phyloP scores from a whole-genome alignment of 306 rosid species.

The Lathyrus oleraceus region DNA sequence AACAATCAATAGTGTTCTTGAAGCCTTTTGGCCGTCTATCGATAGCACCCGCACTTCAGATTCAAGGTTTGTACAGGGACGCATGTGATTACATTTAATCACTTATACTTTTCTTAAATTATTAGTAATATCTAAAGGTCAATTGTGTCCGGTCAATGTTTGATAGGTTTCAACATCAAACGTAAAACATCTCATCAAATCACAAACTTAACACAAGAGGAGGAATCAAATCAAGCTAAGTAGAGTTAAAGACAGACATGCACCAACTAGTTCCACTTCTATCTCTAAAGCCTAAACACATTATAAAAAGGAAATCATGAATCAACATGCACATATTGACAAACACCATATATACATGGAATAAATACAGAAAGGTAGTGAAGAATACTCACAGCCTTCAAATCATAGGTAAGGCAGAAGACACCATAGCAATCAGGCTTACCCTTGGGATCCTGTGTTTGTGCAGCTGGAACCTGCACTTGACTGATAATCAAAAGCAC shows the following conservation, averaged over 20 bases:
- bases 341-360: slow-evolving; percentile 23
- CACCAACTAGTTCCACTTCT: slow-evolving; percentile 3
- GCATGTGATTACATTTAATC: background rate
- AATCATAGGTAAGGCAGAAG: slow-evolving; percentile 92
- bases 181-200: background rate
- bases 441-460: slow-evolving; percentile 46
- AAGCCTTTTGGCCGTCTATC: background rate
- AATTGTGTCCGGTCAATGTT: background rate
- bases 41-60: background rate
- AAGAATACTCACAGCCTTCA: slow-evolving; percentile 69
- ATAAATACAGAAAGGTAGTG: background rate
- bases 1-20: background rate
- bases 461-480: slow-evolving; percentile 65
- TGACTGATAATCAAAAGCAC: slow-evolving; percentile 47
- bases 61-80: background rate
- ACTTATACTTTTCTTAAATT: background rate
- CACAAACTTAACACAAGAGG: slow-evolving; percentile 20
- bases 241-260: background rate
- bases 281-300: slow-evolving; percentile 4
- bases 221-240: background rate
- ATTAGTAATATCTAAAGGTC: background rate
- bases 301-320: background rate
- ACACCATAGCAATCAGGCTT: slow-evolving; percentile 86
- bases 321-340: slow-evolving; percentile 35
- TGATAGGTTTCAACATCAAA: background rate